Conservation (phyloP, 768 basidiomycete species). For the Leucosporidium scottii region DNA sequence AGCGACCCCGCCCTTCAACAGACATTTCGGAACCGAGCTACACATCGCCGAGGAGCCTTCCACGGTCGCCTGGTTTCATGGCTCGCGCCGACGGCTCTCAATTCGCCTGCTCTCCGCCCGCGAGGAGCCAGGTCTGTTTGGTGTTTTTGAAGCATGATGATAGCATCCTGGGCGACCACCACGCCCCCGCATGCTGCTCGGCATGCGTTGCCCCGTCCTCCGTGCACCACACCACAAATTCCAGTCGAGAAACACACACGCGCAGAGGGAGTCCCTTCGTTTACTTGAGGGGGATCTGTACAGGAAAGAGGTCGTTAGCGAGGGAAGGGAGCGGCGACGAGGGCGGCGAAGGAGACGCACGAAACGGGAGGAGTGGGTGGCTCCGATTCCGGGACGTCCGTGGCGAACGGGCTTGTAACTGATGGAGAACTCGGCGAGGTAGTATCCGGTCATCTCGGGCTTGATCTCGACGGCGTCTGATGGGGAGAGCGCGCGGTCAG, state of each 20-base stretch:
- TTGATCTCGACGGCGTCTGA: slow-evolving; percentile 82
- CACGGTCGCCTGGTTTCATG: too few species aligned
- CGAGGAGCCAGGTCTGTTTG: too few species aligned
- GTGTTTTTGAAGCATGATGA: slow-evolving; percentile 1
- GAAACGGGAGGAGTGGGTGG: slow-evolving; percentile 69
- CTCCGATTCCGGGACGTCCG: slow-evolving; percentile 97
- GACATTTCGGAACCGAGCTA: too few species aligned
- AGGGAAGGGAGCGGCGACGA: background rate
- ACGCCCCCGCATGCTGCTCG: background rate
- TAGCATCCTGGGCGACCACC: background rate
- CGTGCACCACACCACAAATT: too few species aligned
- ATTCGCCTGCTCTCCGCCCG: too few species aligned
- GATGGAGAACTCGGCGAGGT: slow-evolving; percentile 72
- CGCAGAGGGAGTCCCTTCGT: background rate
- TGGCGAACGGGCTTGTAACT: slow-evolving; percentile 81
- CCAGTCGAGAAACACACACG: background rate
- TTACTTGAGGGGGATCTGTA: slow-evolving; percentile 30
- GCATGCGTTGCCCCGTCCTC: too few species aligned
- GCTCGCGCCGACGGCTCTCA: too few species aligned
- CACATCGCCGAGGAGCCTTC: too few species aligned
- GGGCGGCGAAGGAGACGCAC: slow-evolving; percentile 53
- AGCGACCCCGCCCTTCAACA: too few species aligned
- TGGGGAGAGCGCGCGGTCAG: slow-evolving; percentile 3
- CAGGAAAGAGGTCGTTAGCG: background rate
- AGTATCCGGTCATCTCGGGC: slow-evolving; percentile 99